Evolutionary conservation across 2,329 filamentous ascomycete species (phyloP), one percentile per base, ranked within the genome.

Genomic region (Alternaria novae-zelandiae): DNA sequence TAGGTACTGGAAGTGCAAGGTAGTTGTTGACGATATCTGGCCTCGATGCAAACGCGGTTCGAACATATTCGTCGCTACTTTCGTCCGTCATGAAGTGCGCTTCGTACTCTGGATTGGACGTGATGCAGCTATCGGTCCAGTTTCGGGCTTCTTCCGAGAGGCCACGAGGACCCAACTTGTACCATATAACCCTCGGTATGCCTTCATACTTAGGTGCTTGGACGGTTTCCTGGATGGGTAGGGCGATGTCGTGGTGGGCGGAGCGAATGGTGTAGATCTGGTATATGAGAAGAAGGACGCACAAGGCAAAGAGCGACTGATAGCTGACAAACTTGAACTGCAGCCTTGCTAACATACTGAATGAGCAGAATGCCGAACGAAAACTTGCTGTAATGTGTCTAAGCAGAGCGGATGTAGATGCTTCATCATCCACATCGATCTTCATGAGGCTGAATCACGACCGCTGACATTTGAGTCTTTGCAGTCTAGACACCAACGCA

Each of bases 11-110:
- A 11, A 83, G 69, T 2, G 65, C 60, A 21, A 75, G 66, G 58
- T 78, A 82, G 6, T 69, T 70, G 8, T 79, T 68, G 28, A 82
- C 70, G 28, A 83, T 79, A 54, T 82, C 79, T 0, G 80, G 77
- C 28, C 77, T 75, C 3, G 66, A 66, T 6, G 74, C 53, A 57
- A 78, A 83, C 6, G 73, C 54, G 0, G 69, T 67, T 9, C 68
- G 62, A 1, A 83, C 78, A 46, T 76, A 82, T 11, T 61, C 64
- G 28, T 77, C 73, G 20, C 66, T 67, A 6, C 69, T 63, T 46
- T 50, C 61, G 50, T 81, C 79, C 20, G 75, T 80, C 58, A 80
- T 51, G 23, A 75, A 66, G 54, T 78, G 66, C 47, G 70, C 69
- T 30, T 71, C 67, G 44, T 78, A 74, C 25, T 25, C 43, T 23